A percentile compares a stretch with the other conserved stretches of the same genome.
Conservation (phyloP, 768 basidiomycete species). For the Lactarius psammicola region DNA sequence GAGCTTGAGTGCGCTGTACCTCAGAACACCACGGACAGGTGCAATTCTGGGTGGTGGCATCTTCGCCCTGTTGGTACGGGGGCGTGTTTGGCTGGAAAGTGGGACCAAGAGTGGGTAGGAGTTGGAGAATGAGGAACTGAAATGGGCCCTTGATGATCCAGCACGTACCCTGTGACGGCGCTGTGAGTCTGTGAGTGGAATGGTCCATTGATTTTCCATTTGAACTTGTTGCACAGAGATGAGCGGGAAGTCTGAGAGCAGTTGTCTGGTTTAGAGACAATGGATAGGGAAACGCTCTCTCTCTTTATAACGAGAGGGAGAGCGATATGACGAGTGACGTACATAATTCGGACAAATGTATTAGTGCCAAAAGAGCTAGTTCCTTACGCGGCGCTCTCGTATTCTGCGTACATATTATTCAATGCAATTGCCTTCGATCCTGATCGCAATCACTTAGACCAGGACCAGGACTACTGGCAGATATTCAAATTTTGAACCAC, state of each 20-base stretch:
- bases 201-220: neutral
- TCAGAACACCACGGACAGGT: neutral
- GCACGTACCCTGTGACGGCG: neutral
- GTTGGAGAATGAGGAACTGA: neutral
- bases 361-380: too few relatives aligned
- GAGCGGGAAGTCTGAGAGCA: neutral
- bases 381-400: too few relatives aligned
- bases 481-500: neutral
- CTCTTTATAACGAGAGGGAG: too few relatives aligned
- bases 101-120: neutral
- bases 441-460: too few relatives aligned
- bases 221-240: neutral
- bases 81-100: neutral
- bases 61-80: too few relatives aligned
- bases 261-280: too few relatives aligned
- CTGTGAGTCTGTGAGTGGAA: neutral
- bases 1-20: neutral
- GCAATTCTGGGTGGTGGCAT: neutral
- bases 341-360: too few relatives aligned
- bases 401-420: too few relatives aligned
- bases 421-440: too few relatives aligned
- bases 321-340: too few relatives aligned
- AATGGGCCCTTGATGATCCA: neutral
- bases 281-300: too few relatives aligned
- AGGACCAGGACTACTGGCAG: too few relatives aligned